Percentiles rank a stretch among this genome's conserved stretches.
Evolutionary conservation across 2,329 filamentous ascomycete species (phyloP).

Genomic region (Acarospora socialis): DNA sequence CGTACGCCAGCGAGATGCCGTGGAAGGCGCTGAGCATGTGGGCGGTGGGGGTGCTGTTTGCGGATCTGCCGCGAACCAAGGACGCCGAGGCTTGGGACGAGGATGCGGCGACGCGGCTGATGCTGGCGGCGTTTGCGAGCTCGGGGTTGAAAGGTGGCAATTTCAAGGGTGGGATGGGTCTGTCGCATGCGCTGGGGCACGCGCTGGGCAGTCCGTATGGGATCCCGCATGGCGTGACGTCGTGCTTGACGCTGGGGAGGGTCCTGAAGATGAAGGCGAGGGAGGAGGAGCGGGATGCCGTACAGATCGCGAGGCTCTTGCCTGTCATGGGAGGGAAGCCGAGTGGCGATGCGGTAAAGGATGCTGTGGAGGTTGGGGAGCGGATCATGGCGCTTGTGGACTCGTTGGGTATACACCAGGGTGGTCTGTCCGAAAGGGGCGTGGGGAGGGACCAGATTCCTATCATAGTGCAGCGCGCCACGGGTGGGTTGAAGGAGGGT

Average conservation of each 20-base stretch:
- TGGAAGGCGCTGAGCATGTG: constrained; percentile 31
- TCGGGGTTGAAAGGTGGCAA: constrained; percentile 38
- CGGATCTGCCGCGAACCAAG: constrained; percentile 33
- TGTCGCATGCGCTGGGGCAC: constrained; percentile 35
- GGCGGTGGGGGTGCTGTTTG: constrained; percentile 34
- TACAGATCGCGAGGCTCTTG: constrained; percentile 8
- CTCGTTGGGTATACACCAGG: constrained; percentile 3
- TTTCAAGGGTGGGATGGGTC: constrained; percentile 35
- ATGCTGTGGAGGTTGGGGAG: constrained; percentile 7
- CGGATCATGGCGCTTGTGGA: constrained; percentile 7
- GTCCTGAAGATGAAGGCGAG: constrained; percentile 40
- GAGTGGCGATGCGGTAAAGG: constrained; percentile 7
- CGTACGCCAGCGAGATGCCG: constrained; percentile 37
- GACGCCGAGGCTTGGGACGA: constrained; percentile 20
- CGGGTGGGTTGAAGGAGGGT: constrained; percentile 3
- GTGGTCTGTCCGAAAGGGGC: constrained; percentile 4
- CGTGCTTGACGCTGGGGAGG: constrained; percentile 39
- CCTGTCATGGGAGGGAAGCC: constrained; percentile 5
- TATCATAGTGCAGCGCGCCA: constrained; percentile 6
- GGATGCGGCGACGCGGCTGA: constrained; percentile 35
- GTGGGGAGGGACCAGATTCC: constrained; percentile 11
- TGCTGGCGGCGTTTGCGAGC: constrained; percentile 38
- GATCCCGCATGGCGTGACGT: constrained; percentile 43
- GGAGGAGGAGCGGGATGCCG: constrained; percentile 24
- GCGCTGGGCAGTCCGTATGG: constrained; percentile 40